Conservation (phyloP, 345 rosid genomes). For the Schrenkiella parvula region DNA sequence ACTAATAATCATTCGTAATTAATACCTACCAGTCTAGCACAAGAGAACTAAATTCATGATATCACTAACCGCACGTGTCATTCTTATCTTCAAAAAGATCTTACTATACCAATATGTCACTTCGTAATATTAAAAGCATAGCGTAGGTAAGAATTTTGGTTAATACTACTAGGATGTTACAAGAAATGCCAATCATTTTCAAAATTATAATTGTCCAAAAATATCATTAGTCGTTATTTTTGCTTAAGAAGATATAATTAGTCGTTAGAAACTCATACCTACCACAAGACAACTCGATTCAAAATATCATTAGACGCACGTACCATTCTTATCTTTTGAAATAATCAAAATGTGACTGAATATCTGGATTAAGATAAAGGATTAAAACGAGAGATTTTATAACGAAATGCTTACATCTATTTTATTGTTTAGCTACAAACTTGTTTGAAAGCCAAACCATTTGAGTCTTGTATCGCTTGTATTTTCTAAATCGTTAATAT, state of each 20-base stretch:
- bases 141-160: not conserved
- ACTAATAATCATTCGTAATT: not conserved
- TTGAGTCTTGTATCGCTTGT: not conserved
- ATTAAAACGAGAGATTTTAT: not conserved
- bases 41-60: not conserved
- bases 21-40: not conserved
- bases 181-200: not conserved
- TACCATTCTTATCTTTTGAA: not conserved
- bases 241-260: not conserved
- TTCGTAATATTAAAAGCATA: not conserved
- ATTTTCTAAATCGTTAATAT: not conserved
- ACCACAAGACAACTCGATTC: not conserved
- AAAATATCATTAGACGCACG: not conserved
- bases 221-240: not conserved
- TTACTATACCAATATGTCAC: not conserved
- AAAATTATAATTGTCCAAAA: not conserved
- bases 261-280: not conserved
- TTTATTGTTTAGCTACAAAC: not conserved
- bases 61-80: not conserved
- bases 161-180: not conserved
- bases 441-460: not conserved
- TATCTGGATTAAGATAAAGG: not conserved
- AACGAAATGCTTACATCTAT: not conserved
- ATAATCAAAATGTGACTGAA: not conserved
- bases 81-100: not conserved